Base-by-base conservation (phyloP, 2,329 filamentous ascomycete species). In the Curvularia eragrostidis region DNA sequence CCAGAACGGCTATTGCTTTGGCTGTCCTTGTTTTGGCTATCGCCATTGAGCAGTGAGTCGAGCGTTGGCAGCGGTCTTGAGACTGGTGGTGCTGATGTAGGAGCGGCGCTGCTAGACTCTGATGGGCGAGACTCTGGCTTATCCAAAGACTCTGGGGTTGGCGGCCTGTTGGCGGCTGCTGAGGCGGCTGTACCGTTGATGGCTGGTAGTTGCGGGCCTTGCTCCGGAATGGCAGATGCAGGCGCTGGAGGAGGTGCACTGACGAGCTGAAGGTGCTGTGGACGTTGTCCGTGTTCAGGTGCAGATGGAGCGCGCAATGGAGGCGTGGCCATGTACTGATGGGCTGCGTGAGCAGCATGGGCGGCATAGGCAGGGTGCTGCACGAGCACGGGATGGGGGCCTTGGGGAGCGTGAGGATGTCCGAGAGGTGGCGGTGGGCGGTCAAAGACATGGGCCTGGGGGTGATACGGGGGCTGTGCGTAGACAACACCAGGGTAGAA, bases 21-120 rank as follows among this genome's bases (percentile, higher is more conserved):
- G 19, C 71, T 74, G 30, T 75, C 68, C 56, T 68, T 66, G 19
- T 61, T 63, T 19, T 65, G 61, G 19, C 67, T 68, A 12, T 72
- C 68, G 28, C 64, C 69, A 54, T 75, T 75, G 39, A 75, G 68
- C 24, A 75, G 67, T 1, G 73, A 74, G 10, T 69, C 69, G 1
- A 74, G 63, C 7, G 66, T 72, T 7, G 86, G 86, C 26, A 87
- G 84, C 1, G 77, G 78, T 43, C 75, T 75, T 32, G 73, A 72
- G 1, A 68, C 60, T 38, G 68, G 28, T 61, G 38, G 63, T 18
- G 32, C 47, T 24, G 47, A 26, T 39, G 47, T 47, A 2, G 69
- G 58, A 24, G 68, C 63, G 26, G 62, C 48, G 43, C 62, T 63
- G 53, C 68, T 70, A 3, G 68, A 56, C 36, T 77, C 73, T 3